Conservation (phyloP, 2,329 filamentous ascomycete genomes). For the Botryotinia convoluta region DNA sequence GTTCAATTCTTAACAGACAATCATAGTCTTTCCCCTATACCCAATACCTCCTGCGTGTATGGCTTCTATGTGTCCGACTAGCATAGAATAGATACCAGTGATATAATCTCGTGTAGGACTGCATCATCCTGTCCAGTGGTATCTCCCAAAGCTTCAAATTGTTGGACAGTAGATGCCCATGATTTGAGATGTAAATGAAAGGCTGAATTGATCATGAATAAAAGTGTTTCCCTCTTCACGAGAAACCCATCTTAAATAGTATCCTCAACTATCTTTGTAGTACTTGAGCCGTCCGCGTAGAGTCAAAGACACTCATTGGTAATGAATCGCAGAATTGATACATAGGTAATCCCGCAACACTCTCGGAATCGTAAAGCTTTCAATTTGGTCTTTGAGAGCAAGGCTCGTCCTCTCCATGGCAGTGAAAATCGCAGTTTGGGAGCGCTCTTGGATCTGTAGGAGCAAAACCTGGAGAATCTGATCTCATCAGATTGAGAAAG, state of each 20-base stretch:
- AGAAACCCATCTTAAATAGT: not conserved
- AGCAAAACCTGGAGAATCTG: not conserved
- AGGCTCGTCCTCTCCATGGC: not conserved
- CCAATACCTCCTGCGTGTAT: not conserved
- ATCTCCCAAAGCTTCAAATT: not conserved
- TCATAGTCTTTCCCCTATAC: not conserved
- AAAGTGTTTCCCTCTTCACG: not conserved
- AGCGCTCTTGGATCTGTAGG: not conserved
- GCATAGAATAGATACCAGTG: not conserved
- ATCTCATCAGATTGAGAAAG: not conserved
- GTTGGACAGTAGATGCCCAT: not conserved
- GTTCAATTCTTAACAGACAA: not conserved
- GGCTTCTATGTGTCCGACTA: not conserved
- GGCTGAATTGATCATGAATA: not conserved
- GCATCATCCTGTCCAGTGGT: not conserved
- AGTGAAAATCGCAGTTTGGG: not conserved
- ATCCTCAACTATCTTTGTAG: not conserved
- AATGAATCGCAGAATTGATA: not conserved
- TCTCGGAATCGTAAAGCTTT: accelerated
- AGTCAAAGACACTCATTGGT: not conserved
- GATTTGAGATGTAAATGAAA: not conserved
- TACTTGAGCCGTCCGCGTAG: not conserved
- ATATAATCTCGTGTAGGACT: not conserved
- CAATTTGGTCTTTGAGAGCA: not conserved
- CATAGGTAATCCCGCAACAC: not conserved